Evolutionary conservation across 352 stramenopile genomes (phyloP), one percentile per base, ranked within the genome.

Genomic region (Pelagophyceae sp.): DNA sequence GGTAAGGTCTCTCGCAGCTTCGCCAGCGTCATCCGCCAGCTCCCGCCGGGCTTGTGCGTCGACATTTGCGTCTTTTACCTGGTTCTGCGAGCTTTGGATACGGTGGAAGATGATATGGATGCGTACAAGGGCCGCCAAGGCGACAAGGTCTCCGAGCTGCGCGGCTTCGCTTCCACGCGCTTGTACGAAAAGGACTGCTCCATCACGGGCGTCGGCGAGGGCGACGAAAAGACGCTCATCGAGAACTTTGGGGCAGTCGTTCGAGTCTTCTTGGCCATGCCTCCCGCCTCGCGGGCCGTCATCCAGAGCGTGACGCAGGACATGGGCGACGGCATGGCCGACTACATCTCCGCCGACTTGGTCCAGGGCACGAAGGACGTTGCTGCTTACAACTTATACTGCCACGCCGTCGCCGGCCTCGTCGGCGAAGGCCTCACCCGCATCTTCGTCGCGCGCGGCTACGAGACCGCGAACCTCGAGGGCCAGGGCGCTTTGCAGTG

Each of bases 21-120:
- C 84, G 90, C 92, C 15, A 84, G 86, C 19, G 91, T 97, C 31
- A 97, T 96, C 82, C 84, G 83, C 38, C 89, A 96, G 65, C 81
- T 97, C 29, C 91, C 91, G 15, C 67, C 81, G 3, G 80, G 76
- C n/a, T 79, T 96, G 31, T 84, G 91, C 76, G 83, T 95, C 0
- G 90, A 95, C 74, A 88, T 96, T 77, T 77, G 92, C 61, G 86
- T 97, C 58, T 97, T 97, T 83, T 97, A 97, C 78, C 78, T 97
- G 29, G 90, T 94, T 2, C 82, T 97, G 31, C 82, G 91, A 31
- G 92, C 89, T 11, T 80, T 97, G 32, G 92, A 96, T 81, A 97
- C 92, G 0, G 86, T 97, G 70, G 92, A 97, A 79, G 92, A 97
- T 81, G 92, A 97, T 81, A 97, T 95, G 84, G 88, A 84, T 61